Percentiles rank a stretch among this genome's conserved stretches.
Conservation (phyloP, 495 filamentous ascomycete species). For the Hypoxylon subgilvum region DNA sequence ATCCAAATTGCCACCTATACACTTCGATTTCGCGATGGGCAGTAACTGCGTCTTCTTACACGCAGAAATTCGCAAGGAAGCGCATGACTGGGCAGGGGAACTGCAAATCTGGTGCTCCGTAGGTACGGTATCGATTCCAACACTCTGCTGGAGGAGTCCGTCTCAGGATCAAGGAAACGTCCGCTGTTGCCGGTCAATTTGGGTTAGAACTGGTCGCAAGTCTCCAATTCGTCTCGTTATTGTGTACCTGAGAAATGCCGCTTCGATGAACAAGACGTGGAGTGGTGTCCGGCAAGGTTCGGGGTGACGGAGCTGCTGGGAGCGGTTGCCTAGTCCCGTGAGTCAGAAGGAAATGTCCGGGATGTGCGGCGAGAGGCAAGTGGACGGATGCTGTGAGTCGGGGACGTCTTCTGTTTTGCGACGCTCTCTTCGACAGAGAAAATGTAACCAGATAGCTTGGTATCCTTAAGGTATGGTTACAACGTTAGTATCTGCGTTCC, state of each 20-base stretch:
- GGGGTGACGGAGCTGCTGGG: constrained; percentile 10
- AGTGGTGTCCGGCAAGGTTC: constrained; percentile 9
- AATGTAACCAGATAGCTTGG: constrained; percentile 6
- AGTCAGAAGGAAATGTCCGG: background rate
- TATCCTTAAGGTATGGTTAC: constrained; percentile 1
- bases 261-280: constrained; percentile 1
- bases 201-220: constrained; percentile 12
- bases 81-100: constrained; percentile 22
- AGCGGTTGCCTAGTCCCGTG: background rate
- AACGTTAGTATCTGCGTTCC: constrained; percentile 22
- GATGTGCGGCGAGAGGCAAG: background rate
- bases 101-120: background rate
- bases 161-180: background rate
- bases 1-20: constrained; percentile 18
- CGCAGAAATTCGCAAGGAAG: constrained; percentile 13
- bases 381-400: background rate
- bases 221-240: constrained; percentile 16
- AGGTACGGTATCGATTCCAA: constrained; percentile 1
- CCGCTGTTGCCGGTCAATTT: background rate
- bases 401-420: constrained; percentile 2
- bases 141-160: constrained; percentile 7
- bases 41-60: constrained; percentile 22
- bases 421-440: constrained; percentile 15
- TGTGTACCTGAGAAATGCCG: constrained; percentile 1
- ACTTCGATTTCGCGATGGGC: constrained; percentile 8